Evolutionary conservation across 176 grass and related monocot genomes (phyloP), one percentile per base, ranked within the genome.

Genomic region (Triticum timopheevii): DNA sequence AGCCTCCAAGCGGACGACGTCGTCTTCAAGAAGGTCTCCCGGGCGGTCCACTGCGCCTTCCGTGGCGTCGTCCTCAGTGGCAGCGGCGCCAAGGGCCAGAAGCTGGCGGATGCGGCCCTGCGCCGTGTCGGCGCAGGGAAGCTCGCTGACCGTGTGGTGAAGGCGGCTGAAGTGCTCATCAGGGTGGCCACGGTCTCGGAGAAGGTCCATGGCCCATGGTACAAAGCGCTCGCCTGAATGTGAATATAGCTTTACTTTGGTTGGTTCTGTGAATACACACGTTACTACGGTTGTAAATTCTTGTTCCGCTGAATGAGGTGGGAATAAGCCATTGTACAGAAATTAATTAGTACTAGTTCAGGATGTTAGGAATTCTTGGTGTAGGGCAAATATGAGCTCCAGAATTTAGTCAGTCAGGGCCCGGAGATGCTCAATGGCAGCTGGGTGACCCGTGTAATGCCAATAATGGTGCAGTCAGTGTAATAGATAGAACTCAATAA

Each of bases 181-280:
- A 91, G 54, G 28, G 78, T 89, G 77, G 97, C 90, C 4, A 86
- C 68, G 0, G 65, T 93, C 17, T 93, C 97, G 3, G 87, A 83
- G 76, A 72, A 86, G 25, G 93, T 96, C 65, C 92, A 99, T 20
- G 92, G 90, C 12, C 92, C 89, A 4, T 98, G 97, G 97, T 98
- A 94, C 78, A 89, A 87, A 28, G 85, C 82, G 8, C 84, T 89
- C 59, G 81, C 80, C 25, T 86, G 84, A 91, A 85, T 94, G 39
- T 88, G 79, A 91, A 65, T 59, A 59, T 22, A 59, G 56, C 19
- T 58, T 58, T 79, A 73, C 25, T 74, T 44, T 67, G 61, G 15
- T 82, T 44, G 27, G n/a, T 42, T 76, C 65, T 91, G 82, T 90
- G 86, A 81, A 91, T 90, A 85, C 73, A 15, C 28, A 65, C 8